Evolutionary conservation across 2,329 filamentous ascomycete genomes (phyloP).

Genomic region (Scedosporium boydii): DNA sequence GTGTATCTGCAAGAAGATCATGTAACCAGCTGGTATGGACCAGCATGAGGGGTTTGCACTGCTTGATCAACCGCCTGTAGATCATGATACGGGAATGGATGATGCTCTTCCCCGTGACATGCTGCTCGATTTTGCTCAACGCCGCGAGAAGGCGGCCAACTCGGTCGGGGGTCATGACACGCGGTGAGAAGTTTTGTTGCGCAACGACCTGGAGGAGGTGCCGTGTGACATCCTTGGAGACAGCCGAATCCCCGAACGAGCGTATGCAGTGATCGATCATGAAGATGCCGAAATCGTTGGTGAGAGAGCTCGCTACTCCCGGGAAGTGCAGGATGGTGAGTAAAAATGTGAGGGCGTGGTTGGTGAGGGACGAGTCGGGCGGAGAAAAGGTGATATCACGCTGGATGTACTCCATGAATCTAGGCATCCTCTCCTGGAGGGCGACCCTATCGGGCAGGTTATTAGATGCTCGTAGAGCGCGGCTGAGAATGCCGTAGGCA

Average conservation of each 20-base stretch:
- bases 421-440: slow-evolving; percentile 64
- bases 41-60: slow-evolving; percentile 62
- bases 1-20: slow-evolving; percentile 72
- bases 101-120: slow-evolving; percentile 72
- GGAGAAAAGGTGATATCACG: slow-evolving; percentile 59
- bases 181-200: slow-evolving; percentile 67
- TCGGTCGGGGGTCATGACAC: slow-evolving; percentile 63
- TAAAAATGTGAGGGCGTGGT: slow-evolving; percentile 69
- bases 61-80: slow-evolving; percentile 67
- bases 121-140: slow-evolving; percentile 62
- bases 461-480: slow-evolving; percentile 70
- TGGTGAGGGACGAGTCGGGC: slow-evolving; percentile 60
- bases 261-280: slow-evolving; percentile 73
- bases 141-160: slow-evolving; percentile 61
- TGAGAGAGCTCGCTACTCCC: slow-evolving; percentile 59
- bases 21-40: slow-evolving; percentile 69
- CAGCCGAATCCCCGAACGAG: slow-evolving; percentile 56
- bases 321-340: slow-evolving; percentile 67
- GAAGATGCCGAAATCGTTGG: slow-evolving; percentile 70
- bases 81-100: slow-evolving; percentile 67
- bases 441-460: slow-evolving; percentile 67
- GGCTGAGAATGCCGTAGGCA: slow-evolving; percentile 73
- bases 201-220: slow-evolving; percentile 74
- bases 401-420: slow-evolving; percentile 73
- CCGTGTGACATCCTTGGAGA: slow-evolving; percentile 69